phyloP scores from a whole-genome alignment of 2,329 filamentous ascomycete species.

The Alternaria arborescens region DNA sequence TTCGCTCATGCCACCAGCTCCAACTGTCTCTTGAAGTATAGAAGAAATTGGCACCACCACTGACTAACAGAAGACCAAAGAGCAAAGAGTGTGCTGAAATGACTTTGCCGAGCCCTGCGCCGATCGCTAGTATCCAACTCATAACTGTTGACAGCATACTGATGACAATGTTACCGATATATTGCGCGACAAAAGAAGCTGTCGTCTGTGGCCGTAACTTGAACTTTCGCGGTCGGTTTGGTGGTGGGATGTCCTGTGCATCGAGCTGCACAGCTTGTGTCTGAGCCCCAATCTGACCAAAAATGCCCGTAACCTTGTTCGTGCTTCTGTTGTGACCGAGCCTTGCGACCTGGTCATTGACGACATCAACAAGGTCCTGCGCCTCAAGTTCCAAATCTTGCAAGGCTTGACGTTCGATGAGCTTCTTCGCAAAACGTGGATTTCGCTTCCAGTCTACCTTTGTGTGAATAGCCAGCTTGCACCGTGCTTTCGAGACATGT shows the following conservation, averaged over 20 bases:
- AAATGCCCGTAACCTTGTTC: constrained; percentile 80
- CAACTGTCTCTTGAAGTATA: constrained; percentile 77
- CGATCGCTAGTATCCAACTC: constrained; percentile 74
- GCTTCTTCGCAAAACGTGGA: constrained; percentile 52
- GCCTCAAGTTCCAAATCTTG: constrained; percentile 77
- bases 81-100: constrained; percentile 78
- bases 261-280: constrained; percentile 64
- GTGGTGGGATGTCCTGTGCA: constrained; percentile 47
- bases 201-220: constrained; percentile 64
- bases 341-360: constrained; percentile 78
- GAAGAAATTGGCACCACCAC: constrained; percentile 75
- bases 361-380: constrained; percentile 76
- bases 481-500: constrained; percentile 88
- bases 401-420: constrained; percentile 72
- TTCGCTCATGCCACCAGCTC: constrained; percentile 86
- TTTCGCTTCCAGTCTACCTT: constrained; percentile 84
- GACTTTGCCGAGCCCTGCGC: constrained; percentile 73
- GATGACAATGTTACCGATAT: constrained; percentile 74
- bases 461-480: constrained; percentile 87
- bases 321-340: constrained; percentile 78
- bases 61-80: constrained; percentile 72
- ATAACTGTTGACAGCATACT: constrained; percentile 79
- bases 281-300: constrained; percentile 76
- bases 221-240: constrained; percentile 50
- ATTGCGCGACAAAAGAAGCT: constrained; percentile 76